Base-by-base conservation (phyloP, 1,284 basidiomycete genomes). In the Ustilago trichophora region DNA sequence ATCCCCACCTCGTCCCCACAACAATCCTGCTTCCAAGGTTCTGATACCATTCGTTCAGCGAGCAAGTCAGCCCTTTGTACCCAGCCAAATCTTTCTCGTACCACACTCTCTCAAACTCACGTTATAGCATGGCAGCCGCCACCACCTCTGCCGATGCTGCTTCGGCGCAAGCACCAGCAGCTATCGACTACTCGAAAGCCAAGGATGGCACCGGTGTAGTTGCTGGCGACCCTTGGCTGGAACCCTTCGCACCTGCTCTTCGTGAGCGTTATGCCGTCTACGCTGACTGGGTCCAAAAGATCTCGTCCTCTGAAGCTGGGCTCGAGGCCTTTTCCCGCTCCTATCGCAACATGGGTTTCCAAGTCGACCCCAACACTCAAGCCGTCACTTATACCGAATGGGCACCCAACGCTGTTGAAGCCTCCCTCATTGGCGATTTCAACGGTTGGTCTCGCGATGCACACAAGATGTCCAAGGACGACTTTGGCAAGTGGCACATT, bases 401-500 rank as follows among this genome's bases (percentile, higher is more conserved):
- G 95, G 95, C 95, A 6, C 93, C 95, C 0, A 92, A 91, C 73
- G 94, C 90, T 12, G 84, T 82, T 40, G 88, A 90, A 75, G 95
- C 94, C 1, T 86, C 85, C 73, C 84, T 98, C 51, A 93, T 93
- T 77, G 95, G 95, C 45, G 95, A 98, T 42, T 98, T 98, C 85
- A 98, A 98, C 82, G 84, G 85, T 51, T 98, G 95, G 95, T 87
- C 90, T 73, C 88, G 93, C 69, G 83, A 85, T 4, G 87, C 53
- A 15, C 71, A 75, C 90, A 15, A 91, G 94, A 91, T 98, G 92
- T 88, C 83, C 49, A 93, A 88, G 84, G 85, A 93, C 76, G 77
- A 87, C n/a, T 98, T 87, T 81, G 95, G 95, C 43, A 87, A 96
- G n/a, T 98, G 92, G 91, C 90, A 91, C 81, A 88, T 93, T 64